Percentiles rank a stretch among this genome's conserved stretches.
Evolutionary conservation across 768 basidiomycete species (phyloP).

Genomic region (Phylloporus arenicola): DNA sequence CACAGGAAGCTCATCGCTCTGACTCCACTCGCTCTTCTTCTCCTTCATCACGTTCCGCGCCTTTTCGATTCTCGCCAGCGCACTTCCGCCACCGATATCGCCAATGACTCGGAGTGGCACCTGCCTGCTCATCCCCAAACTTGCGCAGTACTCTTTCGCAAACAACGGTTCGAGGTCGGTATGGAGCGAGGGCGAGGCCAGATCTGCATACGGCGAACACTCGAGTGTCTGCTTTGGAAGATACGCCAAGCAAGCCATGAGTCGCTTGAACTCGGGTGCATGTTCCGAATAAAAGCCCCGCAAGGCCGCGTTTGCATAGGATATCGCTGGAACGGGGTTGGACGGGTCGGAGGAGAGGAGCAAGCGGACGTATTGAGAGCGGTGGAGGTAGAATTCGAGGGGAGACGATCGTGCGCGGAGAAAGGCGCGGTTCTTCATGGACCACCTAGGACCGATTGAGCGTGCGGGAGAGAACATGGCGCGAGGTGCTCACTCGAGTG

Average conservation of each 20-base stretch:
- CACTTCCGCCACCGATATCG: constrained; percentile 90
- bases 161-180: constrained; percentile 78
- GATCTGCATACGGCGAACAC: constrained; percentile 67
- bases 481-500: constrained; percentile 57
- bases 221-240: constrained; percentile 64
- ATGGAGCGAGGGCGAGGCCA: constrained; percentile 67
- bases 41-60: constrained; percentile 91
- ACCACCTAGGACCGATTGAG: constrained; percentile 57
- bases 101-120: constrained; percentile 84
- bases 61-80: constrained; percentile 88
- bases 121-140: constrained; percentile 83
- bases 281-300: constrained; percentile 60
- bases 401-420: constrained; percentile 67
- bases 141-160: constrained; percentile 83
- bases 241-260: constrained; percentile 65
- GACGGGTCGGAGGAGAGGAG: constrained; percentile 60
- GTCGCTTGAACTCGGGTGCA: constrained; percentile 56
- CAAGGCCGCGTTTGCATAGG: constrained; percentile 68
- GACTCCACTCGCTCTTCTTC: constrained; percentile 88
- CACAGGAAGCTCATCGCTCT: constrained; percentile 85
- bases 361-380: constrained; percentile 82
- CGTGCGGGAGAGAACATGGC: neutral
- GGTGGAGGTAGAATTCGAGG: constrained; percentile 86
- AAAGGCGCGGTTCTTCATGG: constrained; percentile 56
- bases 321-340: constrained; percentile 53